phyloP scores from a whole-genome alignment of 1,139 yeast species.

The Suhomyces terraborum region DNA sequence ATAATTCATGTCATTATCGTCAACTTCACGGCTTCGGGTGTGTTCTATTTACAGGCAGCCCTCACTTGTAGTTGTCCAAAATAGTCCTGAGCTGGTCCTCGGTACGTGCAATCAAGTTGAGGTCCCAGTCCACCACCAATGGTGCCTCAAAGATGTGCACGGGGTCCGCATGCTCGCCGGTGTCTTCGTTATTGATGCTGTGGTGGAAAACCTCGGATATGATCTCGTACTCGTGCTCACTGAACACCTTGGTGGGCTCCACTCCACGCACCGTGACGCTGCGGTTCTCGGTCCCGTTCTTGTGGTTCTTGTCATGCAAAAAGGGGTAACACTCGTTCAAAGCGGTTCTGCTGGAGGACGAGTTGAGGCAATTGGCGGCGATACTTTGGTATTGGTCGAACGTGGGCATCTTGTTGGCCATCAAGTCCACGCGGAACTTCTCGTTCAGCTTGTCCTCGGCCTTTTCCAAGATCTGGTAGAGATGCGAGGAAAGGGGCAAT shows the following conservation, averaged over 20 bases:
- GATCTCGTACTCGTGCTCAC: constrained; percentile 42
- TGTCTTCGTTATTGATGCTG: constrained; percentile 27
- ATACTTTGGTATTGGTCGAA: constrained; percentile 43
- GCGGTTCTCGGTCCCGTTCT: constrained; percentile 20
- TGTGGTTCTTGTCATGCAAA: constrained; percentile 28
- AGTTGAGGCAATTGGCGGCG: constrained; percentile 31
- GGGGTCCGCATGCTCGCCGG: constrained; percentile 31
- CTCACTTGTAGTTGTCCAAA: constrained; percentile 31
- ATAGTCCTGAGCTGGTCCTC: constrained; percentile 35
- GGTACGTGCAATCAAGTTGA: constrained; percentile 44
- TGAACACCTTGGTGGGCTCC: constrained; percentile 36
- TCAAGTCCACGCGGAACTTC: constrained; percentile 40
- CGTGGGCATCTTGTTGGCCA: constrained; percentile 47
- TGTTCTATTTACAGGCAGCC: background rate
- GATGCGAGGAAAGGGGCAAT: constrained; percentile 35
- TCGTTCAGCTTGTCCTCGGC: constrained; percentile 31
- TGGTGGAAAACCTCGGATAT: constrained; percentile 43
- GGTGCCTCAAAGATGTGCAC: constrained; percentile 45
- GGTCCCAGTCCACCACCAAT: constrained; percentile 52
- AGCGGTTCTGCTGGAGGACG: constrained; percentile 28
- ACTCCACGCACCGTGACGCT: constrained; percentile 32
- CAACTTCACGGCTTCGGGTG: too few relatives aligned
- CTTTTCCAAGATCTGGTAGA: constrained; percentile 36
- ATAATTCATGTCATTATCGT: too few relatives aligned
- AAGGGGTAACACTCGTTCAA: constrained; percentile 43